These are phyloP conservation scores for Fusarium burgessii DNA, from an alignment of 2,329 filamentous ascomycete genomes.

Conservation along the genomic window DNA sequence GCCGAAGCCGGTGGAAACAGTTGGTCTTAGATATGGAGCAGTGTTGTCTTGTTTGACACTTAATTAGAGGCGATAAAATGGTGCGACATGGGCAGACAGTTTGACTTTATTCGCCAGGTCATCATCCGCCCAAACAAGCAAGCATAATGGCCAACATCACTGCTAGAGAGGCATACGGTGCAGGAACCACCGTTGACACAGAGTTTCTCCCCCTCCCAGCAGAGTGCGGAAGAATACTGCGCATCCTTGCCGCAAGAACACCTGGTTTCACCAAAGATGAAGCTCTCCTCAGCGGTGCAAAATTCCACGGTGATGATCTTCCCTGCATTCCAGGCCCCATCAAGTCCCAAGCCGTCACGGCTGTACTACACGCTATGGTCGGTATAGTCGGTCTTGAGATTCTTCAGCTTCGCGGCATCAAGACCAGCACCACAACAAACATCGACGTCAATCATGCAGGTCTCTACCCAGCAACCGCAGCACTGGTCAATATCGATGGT, in stretches of 20 bases:
- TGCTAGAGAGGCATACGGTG: background rate
- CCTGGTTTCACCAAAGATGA: background rate
- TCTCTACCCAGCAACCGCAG: background rate
- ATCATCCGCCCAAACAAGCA: background rate
- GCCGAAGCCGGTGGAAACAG: rapidly evolving
- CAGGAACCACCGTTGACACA: background rate
- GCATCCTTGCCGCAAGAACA: background rate
- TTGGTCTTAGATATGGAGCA: too few species aligned
- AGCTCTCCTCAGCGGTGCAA: background rate
- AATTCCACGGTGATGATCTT: background rate
- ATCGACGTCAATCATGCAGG: background rate
- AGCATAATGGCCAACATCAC: background rate
- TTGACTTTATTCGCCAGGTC: too few species aligned
- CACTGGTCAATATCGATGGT: background rate
- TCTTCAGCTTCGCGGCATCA: background rate
- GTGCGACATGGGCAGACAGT: background rate
- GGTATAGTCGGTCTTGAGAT: background rate
- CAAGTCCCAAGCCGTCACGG: background rate
- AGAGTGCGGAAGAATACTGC: background rate
- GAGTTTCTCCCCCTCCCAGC: background rate
- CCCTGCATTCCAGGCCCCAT: background rate
- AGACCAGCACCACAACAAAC: background rate
- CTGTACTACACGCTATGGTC: background rate
- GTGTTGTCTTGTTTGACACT: background rate
- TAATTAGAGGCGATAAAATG: background rate